Evolutionary conservation across 2,329 filamentous ascomycete genomes (phyloP), one percentile per base, ranked within the genome.

Genomic region (Nothophoma quercina): DNA sequence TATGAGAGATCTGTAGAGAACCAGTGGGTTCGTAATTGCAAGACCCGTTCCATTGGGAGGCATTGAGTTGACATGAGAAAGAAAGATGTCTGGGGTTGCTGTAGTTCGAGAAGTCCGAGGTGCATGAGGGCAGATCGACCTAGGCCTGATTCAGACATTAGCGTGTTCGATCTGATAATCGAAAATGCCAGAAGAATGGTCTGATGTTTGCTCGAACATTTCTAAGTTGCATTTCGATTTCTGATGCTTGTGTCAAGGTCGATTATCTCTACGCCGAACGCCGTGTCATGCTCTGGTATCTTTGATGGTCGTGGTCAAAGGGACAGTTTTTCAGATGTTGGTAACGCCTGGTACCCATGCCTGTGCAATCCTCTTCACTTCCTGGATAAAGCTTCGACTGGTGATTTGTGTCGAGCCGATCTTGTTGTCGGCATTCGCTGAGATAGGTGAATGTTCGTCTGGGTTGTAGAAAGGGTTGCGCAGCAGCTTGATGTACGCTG

Each of bases 401-500:
- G 85, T 89, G 61, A 98, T 97, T 69, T 88, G 87, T 71, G 86
- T 77, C 8, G 77, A 78, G 13, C 76, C 77, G 4, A 79, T 74
- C 34, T 73, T 70, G 32, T 75, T 65, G 34, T 78, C 71, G 28
- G 75, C 75, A 38, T 77, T 76, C 41, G 79, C 79, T 38, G 74
- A 72, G 28, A 78, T 83, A 40, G 88, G 89, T 58, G 83, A 83
- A 73, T 93, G 87, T 65, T 93, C 89, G 70, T 97, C 92, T 8
- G 93, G 93, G 38, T 89, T 87, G 74, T 93, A 98, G 76, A 99
- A 99, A 0, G 93, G 93, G 69, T 99, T 98, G 75, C 96, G 89
- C 61, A 98, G 78, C 43, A 99, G 79, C 56, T 86, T 81, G 51
- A 98, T 89, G 68, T 97, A 99, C 23, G 93, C 92, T n/a, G 84